These are phyloP conservation scores for Calocybe indica DNA, from an alignment of 768 basidiomycete genomes.

Conservation along the genomic window DNA sequence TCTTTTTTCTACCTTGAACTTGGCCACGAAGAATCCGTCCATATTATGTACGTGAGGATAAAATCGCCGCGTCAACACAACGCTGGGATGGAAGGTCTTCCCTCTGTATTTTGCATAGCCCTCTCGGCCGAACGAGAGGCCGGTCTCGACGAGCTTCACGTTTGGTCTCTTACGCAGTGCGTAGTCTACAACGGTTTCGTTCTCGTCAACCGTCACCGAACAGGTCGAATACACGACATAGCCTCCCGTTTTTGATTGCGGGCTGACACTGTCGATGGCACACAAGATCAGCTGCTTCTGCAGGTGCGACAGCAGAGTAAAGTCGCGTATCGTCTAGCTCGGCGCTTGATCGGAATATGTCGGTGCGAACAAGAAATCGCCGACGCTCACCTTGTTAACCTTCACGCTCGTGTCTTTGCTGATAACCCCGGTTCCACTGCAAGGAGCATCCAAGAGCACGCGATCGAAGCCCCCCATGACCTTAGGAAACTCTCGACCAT, in stretches of 20 bases:
- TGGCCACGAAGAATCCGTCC: slow-evolving; percentile 99
- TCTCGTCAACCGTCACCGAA: slow-evolving; percentile 96
- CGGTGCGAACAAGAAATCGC: slow-evolving; percentile 4
- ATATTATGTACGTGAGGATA: slow-evolving; percentile 99
- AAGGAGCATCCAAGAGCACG: slow-evolving; percentile 95
- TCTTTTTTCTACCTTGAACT: slow-evolving; percentile 90
- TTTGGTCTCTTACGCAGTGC: slow-evolving; percentile 93
- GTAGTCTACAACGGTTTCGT: slow-evolving; percentile 97
- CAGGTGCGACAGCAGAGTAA: slow-evolving; percentile 90
- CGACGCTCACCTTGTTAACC: slow-evolving; percentile 80
- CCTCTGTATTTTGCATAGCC: slow-evolving; percentile 90
- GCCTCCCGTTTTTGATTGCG: slow-evolving; percentile 87
- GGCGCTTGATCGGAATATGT: neutral
- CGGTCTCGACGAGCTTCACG: slow-evolving; percentile 87
- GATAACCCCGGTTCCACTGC: slow-evolving; percentile 97
- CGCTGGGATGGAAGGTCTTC: slow-evolving; percentile 76
- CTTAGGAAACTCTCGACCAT: slow-evolving; percentile 96
- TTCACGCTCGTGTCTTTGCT: slow-evolving; percentile 97
- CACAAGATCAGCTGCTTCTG: slow-evolving; percentile 98
- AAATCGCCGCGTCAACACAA: slow-evolving; percentile 82
- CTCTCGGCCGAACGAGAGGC: slow-evolving; percentile 88
- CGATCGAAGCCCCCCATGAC: slow-evolving; percentile 99
- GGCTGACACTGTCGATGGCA: slow-evolving; percentile 92
- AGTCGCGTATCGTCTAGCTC: slow-evolving; percentile 85
- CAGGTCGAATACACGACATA: slow-evolving; percentile 98